Evolutionary conservation across 441 rosid species (phyloP).

Genomic region (Melastoma candidum): DNA sequence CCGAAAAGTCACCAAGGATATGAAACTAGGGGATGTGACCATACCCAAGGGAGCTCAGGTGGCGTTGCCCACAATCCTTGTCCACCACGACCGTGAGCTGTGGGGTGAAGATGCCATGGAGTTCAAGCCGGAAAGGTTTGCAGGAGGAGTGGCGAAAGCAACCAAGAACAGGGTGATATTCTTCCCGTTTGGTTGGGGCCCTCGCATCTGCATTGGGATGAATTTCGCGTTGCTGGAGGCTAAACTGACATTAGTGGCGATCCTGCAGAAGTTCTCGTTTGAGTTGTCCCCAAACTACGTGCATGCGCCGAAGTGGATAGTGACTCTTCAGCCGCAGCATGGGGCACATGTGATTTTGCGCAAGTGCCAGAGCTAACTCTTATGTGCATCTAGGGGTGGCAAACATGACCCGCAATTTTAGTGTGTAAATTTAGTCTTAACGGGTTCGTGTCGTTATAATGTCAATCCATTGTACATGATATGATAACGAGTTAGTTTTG

Average conservation of each 20-base stretch:
- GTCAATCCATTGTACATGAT: no score
- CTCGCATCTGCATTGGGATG: conserved; percentile 4
- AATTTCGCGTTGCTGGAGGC: not conserved
- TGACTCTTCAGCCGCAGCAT: conserved; percentile 30
- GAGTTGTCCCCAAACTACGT: not conserved
- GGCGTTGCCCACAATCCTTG: not conserved
- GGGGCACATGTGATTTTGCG: conserved; percentile 36
- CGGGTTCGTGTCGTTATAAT: no score
- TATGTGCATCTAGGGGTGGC: no score
- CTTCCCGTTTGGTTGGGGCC: conserved; percentile 5
- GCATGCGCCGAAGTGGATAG: conserved; percentile 37
- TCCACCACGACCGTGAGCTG: conserved; percentile 1
- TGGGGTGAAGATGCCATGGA: conserved; percentile 5
- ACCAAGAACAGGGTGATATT: conserved; percentile 1
- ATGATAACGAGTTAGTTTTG: no score
- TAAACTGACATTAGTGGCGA: conserved; percentile 1
- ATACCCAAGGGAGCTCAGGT: not conserved
- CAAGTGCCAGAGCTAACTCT: conserved; percentile 4
- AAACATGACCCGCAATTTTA: no score
- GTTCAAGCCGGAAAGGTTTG: conserved; percentile 5
- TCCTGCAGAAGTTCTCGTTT: conserved; percentile 2
- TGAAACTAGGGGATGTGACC: conserved; percentile 1
- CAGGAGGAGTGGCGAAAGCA: conserved; percentile 1
- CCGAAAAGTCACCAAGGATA: not conserved
- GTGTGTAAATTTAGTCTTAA: no score